These are phyloP conservation scores for Protoeuglena noctilucae DNA, from an alignment of 139 green algal genomes.

Conservation along the genomic window DNA sequence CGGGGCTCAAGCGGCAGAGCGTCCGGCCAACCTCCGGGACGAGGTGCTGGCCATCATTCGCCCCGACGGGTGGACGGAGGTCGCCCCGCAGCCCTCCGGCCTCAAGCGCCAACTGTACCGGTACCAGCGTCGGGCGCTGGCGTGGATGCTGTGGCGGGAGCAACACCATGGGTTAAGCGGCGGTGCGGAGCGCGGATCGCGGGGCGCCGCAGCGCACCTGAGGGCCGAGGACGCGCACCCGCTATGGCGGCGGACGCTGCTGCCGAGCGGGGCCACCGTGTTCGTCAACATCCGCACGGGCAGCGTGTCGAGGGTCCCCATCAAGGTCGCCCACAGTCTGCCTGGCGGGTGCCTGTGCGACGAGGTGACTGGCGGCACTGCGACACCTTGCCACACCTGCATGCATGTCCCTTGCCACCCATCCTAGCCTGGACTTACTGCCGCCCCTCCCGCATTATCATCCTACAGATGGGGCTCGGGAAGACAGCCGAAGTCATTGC, in stretches of 20 bases:
- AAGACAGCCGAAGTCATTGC: constrained; percentile 35
- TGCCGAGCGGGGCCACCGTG: background rate
- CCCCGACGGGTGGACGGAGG: background rate
- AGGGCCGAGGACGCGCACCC: background rate
- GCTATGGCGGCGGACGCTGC: background rate
- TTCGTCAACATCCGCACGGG: background rate
- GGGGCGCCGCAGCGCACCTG: background rate
- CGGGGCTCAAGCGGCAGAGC: too few species aligned
- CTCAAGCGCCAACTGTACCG: background rate
- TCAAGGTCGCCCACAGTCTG: background rate
- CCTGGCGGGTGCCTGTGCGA: background rate
- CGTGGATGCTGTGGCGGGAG: constrained; percentile 47
- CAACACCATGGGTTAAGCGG: background rate
- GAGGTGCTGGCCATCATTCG: background rate
- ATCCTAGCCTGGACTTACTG: background rate
- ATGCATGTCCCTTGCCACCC: background rate
- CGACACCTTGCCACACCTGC: too few species aligned
- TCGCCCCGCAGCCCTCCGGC: background rate
- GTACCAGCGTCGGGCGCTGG: constrained; percentile 35
- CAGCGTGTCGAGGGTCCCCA: background rate
- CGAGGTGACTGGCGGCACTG: too few species aligned
- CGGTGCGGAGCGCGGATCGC: background rate
- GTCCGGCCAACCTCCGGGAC: background rate
- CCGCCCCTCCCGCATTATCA: too few species aligned
- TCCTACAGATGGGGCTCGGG: constrained; percentile 26